A percentile compares a stretch with the other conserved stretches of the same genome.
These are phyloP conservation scores for Microstegium vimineum DNA, from an alignment of 176 grass and related monocot species.

Conservation along the genomic window DNA sequence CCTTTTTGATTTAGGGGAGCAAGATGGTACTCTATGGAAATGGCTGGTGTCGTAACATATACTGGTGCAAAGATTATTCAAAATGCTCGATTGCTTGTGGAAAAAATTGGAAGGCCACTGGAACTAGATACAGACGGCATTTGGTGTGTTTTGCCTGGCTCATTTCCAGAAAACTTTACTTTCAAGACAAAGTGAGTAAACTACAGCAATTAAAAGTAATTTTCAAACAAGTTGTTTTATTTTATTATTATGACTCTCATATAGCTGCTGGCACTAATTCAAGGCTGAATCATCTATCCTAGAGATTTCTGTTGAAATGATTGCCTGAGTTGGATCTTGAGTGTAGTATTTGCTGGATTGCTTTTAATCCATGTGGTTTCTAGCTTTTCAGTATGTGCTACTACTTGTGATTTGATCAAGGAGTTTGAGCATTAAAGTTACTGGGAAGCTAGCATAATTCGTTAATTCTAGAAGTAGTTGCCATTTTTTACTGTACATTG, in stretches of 20 bases:
- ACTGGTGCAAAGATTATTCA: conserved; percentile 98
- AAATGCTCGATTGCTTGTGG: conserved; percentile 89
- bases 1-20: conserved; percentile 65
- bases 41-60: conserved; percentile 99
- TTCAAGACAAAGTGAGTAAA: conserved; percentile 78
- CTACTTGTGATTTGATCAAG: neutral
- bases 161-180: conserved; percentile 96
- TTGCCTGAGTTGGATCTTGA: neutral
- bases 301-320: conserved; percentile 14
- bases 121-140: conserved; percentile 98
- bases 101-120: conserved; percentile 94
- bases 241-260: neutral
- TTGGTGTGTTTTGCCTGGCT: conserved; percentile 96
- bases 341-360: neutral
- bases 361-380: neutral
- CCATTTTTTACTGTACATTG: neutral
- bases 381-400: neutral
- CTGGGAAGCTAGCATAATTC: neutral
- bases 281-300: neutral
- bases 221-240: conserved; percentile 8
- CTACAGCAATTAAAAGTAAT: neutral
- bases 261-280: neutral
- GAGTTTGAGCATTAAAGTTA: neutral
- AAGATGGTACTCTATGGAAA: conserved; percentile 99
- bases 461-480: neutral